Evolutionary conservation across 2,329 filamentous ascomycete species (phyloP).

Genomic region (Colletotrichum cereale): DNA sequence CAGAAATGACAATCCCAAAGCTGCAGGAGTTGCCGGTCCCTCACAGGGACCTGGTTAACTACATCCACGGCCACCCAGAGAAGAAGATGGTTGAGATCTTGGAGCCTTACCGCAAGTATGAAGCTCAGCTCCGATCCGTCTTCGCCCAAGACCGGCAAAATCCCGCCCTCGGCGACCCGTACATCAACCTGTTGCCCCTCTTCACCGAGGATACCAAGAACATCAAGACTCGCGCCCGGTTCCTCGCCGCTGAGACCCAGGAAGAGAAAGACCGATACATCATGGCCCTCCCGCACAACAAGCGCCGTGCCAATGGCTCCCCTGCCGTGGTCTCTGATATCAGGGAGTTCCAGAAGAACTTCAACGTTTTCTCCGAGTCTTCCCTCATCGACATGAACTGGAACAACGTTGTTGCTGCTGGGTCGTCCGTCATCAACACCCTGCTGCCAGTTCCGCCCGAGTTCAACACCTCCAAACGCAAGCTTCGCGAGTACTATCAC

Average conservation of each 20-base stretch:
- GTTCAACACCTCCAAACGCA: constrained; percentile 72
- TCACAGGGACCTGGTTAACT: constrained; percentile 59
- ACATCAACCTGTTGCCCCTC: constrained; percentile 75
- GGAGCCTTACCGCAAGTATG: constrained; percentile 75
- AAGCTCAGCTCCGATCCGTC: constrained; percentile 73
- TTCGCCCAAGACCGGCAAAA: constrained; percentile 77
- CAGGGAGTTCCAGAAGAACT: constrained; percentile 81
- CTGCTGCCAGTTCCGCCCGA: constrained; percentile 77
- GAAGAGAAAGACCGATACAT: constrained; percentile 75
- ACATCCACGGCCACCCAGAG: constrained; percentile 67
- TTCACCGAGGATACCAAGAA: constrained; percentile 69
- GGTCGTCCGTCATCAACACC: constrained; percentile 84
- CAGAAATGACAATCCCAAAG: constrained; percentile 52
- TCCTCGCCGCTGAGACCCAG: constrained; percentile 67
- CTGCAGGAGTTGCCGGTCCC: constrained; percentile 62
- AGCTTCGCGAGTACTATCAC: constrained; percentile 81
- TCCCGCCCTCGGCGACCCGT: constrained; percentile 65
- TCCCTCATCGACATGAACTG: constrained; percentile 82
- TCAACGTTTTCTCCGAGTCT: constrained; percentile 84
- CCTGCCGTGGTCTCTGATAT: constrained; percentile 77
- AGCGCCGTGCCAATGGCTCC: constrained; percentile 72
- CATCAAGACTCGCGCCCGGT: constrained; percentile 73
- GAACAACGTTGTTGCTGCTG: constrained; percentile 85
- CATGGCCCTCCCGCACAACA: constrained; percentile 73
- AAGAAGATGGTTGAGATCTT: constrained; percentile 70